Percentiles rank a stretch among this genome's conserved stretches.
These are phyloP conservation scores for Magnaporthiopsis rhizophila DNA, from an alignment of 2,329 filamentous ascomycete species.

Conservation along the genomic window DNA sequence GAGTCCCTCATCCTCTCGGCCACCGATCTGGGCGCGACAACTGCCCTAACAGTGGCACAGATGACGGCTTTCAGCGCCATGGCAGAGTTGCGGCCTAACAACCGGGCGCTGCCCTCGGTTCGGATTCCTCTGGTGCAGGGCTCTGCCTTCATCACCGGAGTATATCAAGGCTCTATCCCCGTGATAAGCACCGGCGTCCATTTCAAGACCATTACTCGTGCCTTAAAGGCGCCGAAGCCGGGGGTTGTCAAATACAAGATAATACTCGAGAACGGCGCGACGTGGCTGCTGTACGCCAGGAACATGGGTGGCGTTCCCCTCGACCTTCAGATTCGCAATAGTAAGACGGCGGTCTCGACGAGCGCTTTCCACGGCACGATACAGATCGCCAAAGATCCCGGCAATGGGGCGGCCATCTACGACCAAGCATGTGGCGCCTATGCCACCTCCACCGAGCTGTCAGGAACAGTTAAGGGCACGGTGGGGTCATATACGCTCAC, in stretches of 20 bases:
- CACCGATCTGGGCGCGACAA: slow-evolving; percentile 56
- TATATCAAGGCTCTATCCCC: slow-evolving; percentile 65
- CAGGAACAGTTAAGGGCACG: slow-evolving; percentile 50
- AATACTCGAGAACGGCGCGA: slow-evolving; percentile 60
- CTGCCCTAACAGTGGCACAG: slow-evolving; percentile 45
- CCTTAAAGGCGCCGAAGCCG: slow-evolving; percentile 46
- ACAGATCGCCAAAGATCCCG: slow-evolving; percentile 74
- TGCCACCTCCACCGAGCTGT: slow-evolving; percentile 54
- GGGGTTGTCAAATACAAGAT: slow-evolving; percentile 71
- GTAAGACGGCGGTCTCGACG: slow-evolving; percentile 57
- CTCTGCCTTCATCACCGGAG: slow-evolving; percentile 75
- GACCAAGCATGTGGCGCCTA: slow-evolving; percentile 73
- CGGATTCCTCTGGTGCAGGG: slow-evolving; percentile 82
- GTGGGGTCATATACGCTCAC: slow-evolving; percentile 64
- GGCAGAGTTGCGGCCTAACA: slow-evolving; percentile 54
- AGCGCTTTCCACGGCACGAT: slow-evolving; percentile 67
- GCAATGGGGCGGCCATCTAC: slow-evolving; percentile 57
- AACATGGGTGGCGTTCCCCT: slow-evolving; percentile 50
- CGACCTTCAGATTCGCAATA: slow-evolving; percentile 60
- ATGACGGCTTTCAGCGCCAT: slow-evolving; percentile 54
- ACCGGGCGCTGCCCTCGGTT: slow-evolving; percentile 50
- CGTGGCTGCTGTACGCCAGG: slow-evolving; percentile 76
- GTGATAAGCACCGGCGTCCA: slow-evolving; percentile 66
- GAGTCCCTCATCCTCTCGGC: slow-evolving; percentile 78
- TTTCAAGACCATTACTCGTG: slow-evolving; percentile 58